These are phyloP conservation scores for Vachellia pachyceras DNA, from an alignment of 306 rosid species.

Conservation along the genomic window DNA sequence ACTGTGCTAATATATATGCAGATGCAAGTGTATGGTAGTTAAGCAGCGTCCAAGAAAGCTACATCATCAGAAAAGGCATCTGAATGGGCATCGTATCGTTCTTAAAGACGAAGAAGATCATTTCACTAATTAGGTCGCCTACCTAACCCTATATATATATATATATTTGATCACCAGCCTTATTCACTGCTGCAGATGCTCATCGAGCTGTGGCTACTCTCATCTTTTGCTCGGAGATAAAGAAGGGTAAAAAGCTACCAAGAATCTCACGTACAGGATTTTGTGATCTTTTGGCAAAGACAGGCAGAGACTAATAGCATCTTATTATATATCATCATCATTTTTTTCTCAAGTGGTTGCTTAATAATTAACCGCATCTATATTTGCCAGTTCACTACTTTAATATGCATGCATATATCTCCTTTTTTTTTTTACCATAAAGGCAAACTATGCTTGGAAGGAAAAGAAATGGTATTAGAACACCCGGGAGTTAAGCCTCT, in stretches of 20 bases:
- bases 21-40: not conserved
- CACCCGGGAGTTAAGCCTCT: too few species aligned
- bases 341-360: conserved; percentile 31
- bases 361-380: too few species aligned
- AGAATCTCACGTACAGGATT: conserved; percentile 33
- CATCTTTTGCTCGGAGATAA: conserved; percentile 38
- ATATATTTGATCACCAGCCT: not conserved
- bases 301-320: conserved; percentile 7
- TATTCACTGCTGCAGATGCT: conserved; percentile 2
- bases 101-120: not conserved
- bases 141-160: not conserved
- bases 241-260: conserved; percentile 33
- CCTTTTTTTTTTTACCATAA: too few species aligned
- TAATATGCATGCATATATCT: not conserved
- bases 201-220: not conserved
- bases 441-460: too few species aligned
- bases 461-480: too few species aligned
- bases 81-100: not conserved
- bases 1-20: not conserved
- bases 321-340: not conserved
- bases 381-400: not conserved
- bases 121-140: not conserved
- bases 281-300: conserved; percentile 33
- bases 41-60: conserved; percentile 12
- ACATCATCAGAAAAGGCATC: not conserved